These are phyloP conservation scores for Trypanosoma lewisi DNA, from an alignment of 208 protist species.

Conservation along the genomic window DNA sequence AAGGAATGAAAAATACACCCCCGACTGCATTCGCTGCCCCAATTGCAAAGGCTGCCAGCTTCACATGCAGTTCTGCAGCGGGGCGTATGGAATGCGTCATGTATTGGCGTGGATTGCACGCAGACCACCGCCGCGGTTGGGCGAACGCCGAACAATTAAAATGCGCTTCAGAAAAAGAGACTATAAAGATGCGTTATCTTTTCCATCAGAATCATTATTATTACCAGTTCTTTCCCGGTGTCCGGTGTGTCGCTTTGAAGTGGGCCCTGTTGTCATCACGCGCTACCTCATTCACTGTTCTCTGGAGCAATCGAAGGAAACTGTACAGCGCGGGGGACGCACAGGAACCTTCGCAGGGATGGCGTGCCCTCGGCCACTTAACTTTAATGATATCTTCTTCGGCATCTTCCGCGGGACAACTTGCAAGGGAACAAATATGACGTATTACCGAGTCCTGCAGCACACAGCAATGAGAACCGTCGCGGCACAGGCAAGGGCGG, in stretches of 20 bases:
- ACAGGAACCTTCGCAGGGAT: constrained; percentile 23
- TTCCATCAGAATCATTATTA: too few species aligned
- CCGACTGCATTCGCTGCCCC: constrained; percentile 24
- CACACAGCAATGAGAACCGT: constrained; percentile 22
- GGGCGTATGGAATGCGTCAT: constrained; percentile 30
- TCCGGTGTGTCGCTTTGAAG: constrained; percentile 27
- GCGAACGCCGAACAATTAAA: constrained; percentile 14
- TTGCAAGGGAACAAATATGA: constrained; percentile 1
- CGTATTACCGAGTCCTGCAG: constrained; percentile 10
- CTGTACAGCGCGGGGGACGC: constrained; percentile 2
- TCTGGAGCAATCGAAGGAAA: constrained; percentile 14
- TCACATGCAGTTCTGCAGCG: constrained; percentile 30
- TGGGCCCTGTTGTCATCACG: constrained; percentile 20
- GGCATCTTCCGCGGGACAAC: constrained; percentile 11
- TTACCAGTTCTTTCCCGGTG: too few species aligned
- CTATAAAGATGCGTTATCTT: too few species aligned
- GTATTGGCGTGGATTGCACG: constrained; percentile 18
- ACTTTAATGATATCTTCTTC: constrained; percentile 21
- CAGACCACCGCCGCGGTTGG: constrained; percentile 8
- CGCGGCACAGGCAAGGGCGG: constrained; percentile 20
- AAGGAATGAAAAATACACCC: background rate
- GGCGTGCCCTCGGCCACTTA: constrained; percentile 21
- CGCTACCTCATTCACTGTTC: constrained; percentile 14
- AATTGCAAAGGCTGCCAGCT: constrained; percentile 30
- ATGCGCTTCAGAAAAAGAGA: background rate